Evolutionary conservation across 345 rosid genomes (phyloP).

Genomic region (Bruguiera gymnorhiza): DNA sequence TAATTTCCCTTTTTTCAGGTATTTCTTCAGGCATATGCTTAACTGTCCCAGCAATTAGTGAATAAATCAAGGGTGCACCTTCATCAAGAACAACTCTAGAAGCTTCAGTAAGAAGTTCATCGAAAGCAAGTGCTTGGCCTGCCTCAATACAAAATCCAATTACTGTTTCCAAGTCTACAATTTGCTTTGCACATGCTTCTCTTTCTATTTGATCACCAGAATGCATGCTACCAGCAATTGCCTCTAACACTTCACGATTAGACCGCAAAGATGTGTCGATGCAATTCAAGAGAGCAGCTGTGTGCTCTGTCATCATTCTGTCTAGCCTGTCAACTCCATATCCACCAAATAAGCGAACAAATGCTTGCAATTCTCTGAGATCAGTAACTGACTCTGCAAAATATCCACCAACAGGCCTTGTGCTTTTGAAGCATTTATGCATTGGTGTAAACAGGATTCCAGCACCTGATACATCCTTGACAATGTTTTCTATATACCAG

Average conservation of each 20-base stretch:
- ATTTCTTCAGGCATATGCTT: slow-evolving; percentile 83
- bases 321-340: slow-evolving; percentile 93
- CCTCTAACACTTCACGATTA: slow-evolving; percentile 79
- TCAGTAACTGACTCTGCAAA: slow-evolving; percentile 98
- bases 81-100: slow-evolving; percentile 84
- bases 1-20: slow-evolving; percentile 81
- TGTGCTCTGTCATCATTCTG: slow-evolving; percentile 94
- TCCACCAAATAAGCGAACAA: slow-evolving; percentile 87
- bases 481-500: slow-evolving; percentile 97
- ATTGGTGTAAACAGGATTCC: slow-evolving; percentile 92
- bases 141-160: slow-evolving; percentile 94
- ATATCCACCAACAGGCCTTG: slow-evolving; percentile 97
- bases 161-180: slow-evolving; percentile 88
- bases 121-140: slow-evolving; percentile 95
- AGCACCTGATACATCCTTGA: slow-evolving; percentile 90
- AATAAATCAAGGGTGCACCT: slow-evolving; percentile 75
- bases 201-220: slow-evolving; percentile 88
- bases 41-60: slow-evolving; percentile 70
- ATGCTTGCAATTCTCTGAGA: slow-evolving; percentile 73
- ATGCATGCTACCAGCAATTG: slow-evolving; percentile 91
- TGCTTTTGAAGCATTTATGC: slow-evolving; percentile 92
- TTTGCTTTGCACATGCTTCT: slow-evolving; percentile 74
- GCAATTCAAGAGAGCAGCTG: slow-evolving; percentile 90
- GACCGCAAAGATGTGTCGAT: slow-evolving; percentile 85
- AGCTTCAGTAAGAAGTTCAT: slow-evolving; percentile 89